Evolutionary conservation across 2,329 filamentous ascomycete genomes (phyloP).

Genomic region (Talaromyces albobiverticillius): DNA sequence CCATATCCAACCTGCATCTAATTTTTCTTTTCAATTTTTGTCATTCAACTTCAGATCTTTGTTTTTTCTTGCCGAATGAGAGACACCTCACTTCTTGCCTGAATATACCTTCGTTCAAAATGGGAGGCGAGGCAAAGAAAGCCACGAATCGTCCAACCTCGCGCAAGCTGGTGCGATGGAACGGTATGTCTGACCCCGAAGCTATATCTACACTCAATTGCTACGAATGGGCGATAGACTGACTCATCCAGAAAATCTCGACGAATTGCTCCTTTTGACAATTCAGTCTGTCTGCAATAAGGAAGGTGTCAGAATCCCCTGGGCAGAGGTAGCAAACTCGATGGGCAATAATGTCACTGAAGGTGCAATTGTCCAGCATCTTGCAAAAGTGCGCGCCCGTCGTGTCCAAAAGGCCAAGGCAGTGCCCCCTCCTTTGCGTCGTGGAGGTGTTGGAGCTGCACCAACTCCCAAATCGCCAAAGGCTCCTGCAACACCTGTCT

Average conservation of each 20-base stretch:
- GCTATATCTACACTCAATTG: not conserved
- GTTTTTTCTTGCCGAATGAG: not conserved
- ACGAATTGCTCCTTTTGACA: conserved; percentile 41
- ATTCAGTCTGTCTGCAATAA: conserved; percentile 42
- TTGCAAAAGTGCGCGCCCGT: conserved; percentile 42
- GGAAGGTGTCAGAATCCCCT: conserved; percentile 40
- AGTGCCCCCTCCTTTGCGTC: conserved; percentile 41
- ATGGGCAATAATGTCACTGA: conserved; percentile 42
- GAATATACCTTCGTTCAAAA: not conserved
- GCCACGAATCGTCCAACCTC: conserved; percentile 28
- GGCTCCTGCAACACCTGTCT: not conserved
- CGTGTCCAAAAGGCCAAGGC: conserved; percentile 30
- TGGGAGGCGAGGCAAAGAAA: conserved; percentile 13
- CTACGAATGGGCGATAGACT: not conserved
- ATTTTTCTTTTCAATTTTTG: not conserved
- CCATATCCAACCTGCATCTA: not conserved
- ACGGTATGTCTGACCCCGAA: conserved; percentile 29
- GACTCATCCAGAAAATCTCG: conserved; percentile 36
- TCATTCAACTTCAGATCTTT: not conserved
- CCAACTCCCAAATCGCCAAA: conserved; percentile 11
- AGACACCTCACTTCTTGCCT: not conserved
- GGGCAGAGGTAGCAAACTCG: conserved; percentile 35
- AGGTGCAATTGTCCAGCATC: conserved; percentile 46
- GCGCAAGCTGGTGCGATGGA: conserved; percentile 42
- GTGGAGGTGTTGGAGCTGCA: conserved; percentile 25